These are phyloP conservation scores for Boletellus sp. DNA, from an alignment of 1,284 basidiomycete genomes.

Conservation along the genomic window DNA sequence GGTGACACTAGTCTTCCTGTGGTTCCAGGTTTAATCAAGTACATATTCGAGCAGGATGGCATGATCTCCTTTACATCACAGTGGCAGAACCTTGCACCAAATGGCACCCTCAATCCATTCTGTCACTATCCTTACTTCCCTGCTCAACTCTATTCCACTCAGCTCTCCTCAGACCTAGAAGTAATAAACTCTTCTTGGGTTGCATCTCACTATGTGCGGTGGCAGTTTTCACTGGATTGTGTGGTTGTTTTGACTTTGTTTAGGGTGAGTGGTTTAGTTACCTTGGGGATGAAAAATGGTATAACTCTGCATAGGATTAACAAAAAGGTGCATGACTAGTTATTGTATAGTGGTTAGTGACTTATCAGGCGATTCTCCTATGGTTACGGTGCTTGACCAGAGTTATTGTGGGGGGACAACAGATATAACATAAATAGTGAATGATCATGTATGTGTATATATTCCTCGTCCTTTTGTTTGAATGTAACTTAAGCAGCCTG, in stretches of 20 bases:
- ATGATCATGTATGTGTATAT: too few species aligned
- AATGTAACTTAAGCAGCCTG: too few species aligned
- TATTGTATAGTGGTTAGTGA: too few species aligned
- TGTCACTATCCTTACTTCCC: neutral
- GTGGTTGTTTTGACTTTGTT: neutral
- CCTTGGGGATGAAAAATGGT: neutral
- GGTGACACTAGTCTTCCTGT: neutral
- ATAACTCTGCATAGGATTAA: too few species aligned
- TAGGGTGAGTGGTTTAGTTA: neutral
- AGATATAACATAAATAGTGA: too few species aligned
- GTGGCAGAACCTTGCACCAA: neutral
- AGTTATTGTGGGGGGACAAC: too few species aligned
- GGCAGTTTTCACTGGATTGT: neutral
- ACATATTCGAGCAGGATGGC: neutral
- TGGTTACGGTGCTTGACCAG: too few species aligned
- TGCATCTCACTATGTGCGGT: neutral
- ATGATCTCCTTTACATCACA: neutral
- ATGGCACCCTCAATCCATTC: neutral
- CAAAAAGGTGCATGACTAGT: too few species aligned
- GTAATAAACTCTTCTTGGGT: neutral
- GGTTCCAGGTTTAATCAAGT: slow-evolving; percentile 3
- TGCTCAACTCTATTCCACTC: neutral
- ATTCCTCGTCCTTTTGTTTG: too few species aligned
- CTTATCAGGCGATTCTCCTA: too few species aligned
- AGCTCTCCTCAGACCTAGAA: neutral